These are phyloP conservation scores for Chloropicon primus DNA, from an alignment of 139 green algal species.

Conservation along the genomic window DNA sequence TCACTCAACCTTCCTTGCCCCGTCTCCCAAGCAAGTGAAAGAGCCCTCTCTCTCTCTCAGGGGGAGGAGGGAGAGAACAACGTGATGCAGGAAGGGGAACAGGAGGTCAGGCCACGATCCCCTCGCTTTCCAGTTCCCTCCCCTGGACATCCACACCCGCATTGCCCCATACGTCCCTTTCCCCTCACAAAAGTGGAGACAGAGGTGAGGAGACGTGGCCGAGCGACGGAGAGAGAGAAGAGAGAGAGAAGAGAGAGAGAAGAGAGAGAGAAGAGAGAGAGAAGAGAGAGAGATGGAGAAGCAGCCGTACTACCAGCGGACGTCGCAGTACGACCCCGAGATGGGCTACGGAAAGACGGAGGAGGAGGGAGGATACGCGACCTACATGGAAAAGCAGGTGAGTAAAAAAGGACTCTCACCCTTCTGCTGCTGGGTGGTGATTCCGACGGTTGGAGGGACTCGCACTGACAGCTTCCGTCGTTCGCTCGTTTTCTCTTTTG, in stretches of 20 bases:
- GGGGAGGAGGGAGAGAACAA: too few species aligned
- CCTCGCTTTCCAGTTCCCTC: too few species aligned
- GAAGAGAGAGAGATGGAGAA: neutral
- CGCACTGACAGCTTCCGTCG: neutral
- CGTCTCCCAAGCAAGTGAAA: too few species aligned
- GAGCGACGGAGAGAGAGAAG: neutral
- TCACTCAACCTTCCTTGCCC: too few species aligned
- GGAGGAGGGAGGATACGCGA: neutral
- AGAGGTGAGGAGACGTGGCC: neutral
- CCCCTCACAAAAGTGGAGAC: too few species aligned
- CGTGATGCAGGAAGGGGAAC: too few species aligned
- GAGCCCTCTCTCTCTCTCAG: too few species aligned
- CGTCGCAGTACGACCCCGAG: neutral
- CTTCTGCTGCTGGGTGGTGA: too few species aligned
- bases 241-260: neutral
- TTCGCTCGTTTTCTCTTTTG: neutral
- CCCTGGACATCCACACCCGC: too few species aligned
- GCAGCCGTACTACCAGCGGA: neutral
- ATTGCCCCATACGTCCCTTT: too few species aligned
- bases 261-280: neutral
- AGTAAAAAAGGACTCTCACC: neutral
- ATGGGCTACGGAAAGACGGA: neutral
- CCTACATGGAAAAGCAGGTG: neutral
- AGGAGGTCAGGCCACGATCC: too few species aligned
- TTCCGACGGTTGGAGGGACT: too few species aligned